Percentiles rank a stretch among this genome's conserved stretches.
These are phyloP conservation scores for Dendrobium officinale DNA, from an alignment of 106 monocot species.

Conservation along the genomic window DNA sequence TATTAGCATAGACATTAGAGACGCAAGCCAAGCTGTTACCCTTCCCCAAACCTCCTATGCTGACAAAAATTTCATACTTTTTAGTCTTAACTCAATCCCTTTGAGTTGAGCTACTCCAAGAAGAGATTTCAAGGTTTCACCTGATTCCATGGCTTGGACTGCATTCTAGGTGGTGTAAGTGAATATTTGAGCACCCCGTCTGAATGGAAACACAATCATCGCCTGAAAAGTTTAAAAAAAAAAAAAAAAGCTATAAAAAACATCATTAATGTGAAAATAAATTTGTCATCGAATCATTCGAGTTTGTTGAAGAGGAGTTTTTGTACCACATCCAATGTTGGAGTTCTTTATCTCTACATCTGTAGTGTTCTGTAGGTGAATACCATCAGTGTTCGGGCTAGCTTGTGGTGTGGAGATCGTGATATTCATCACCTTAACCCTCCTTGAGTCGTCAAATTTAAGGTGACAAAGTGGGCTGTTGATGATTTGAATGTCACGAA, in stretches of 20 bases:
- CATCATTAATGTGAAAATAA: too few species aligned
- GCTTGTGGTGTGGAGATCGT: slow-evolving; percentile 34
- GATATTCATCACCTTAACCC: slow-evolving; percentile 35
- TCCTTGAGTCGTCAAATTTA: slow-evolving; percentile 45
- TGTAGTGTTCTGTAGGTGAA: slow-evolving; percentile 52
- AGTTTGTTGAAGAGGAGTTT: neutral
- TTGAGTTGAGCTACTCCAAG: too few species aligned
- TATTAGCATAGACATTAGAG: slow-evolving; percentile 37
- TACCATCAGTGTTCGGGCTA: slow-evolving; percentile 65
- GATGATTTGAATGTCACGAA: slow-evolving; percentile 23
- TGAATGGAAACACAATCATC: slow-evolving; percentile 69
- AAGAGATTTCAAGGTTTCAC: too few species aligned
- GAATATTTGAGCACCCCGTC: slow-evolving; percentile 37
- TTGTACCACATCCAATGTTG: slow-evolving; percentile 42
- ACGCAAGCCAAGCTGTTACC: slow-evolving; percentile 47
- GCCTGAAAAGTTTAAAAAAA: slow-evolving; percentile 15
- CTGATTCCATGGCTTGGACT: slow-evolving; percentile 68
- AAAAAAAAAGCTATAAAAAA: too few species aligned
- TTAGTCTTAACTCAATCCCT: too few species aligned
- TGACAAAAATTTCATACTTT: slow-evolving; percentile 3
- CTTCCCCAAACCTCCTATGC: slow-evolving; percentile 57
- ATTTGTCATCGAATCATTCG: too few species aligned
- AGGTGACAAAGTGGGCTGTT: slow-evolving; percentile 57
- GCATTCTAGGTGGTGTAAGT: slow-evolving; percentile 38
- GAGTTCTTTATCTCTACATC: slow-evolving; percentile 40